Evolutionary conservation across 805 yeast species (phyloP), one percentile per base, ranked within the genome.

Genomic region (Candida methanosorbosa): DNA sequence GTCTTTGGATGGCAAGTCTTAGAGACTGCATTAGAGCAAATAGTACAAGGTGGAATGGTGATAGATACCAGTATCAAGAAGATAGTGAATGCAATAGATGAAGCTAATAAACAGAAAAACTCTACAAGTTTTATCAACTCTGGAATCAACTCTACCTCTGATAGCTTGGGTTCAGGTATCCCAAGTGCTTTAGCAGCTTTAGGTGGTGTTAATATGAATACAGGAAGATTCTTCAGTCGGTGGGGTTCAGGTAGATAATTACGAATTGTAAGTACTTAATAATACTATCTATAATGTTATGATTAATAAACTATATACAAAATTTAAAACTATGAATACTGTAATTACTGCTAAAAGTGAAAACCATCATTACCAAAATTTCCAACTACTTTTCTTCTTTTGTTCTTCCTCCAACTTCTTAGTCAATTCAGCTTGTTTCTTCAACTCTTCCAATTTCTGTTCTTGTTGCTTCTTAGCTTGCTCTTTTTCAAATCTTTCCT

Each of bases 1-100:
- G 96, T 92, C n/a, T 90, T 88, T 61, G 97, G 97, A 14, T 92
- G 98, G 97, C 97, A 92, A 59, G 94, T 87, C 5, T 63, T 90
- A 22, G 94, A 90, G 54, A 81, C 94, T 2, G 96, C 90, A 2
- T 57, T 88, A 32, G 92, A 81, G 48, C 97, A 92, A 49, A 81
- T 92, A 23, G 80, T 92, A 1, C 97, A 92, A 54, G 98, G 97
- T 18, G 98, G 98, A 0, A 81, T 92, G 94, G 98, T 92, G 8
- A 83, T 92, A 25, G 98, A 92, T 54, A 88, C 97, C 2, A 85
- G 80, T 45, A 85, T 87, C 16, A 52, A 63, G 18, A 75, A 81
- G 39, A 87, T 92, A 24, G 96, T 92, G 5, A 76, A 75, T 2
- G 84, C 92, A 1, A 83, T 83, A 9, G 94, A 83, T 56, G 81